Evolutionary conservation across 2,329 filamentous ascomycete genomes (phyloP), one percentile per base, ranked within the genome.

Genomic region (Pseudocercospora pini-densiflorae): DNA sequence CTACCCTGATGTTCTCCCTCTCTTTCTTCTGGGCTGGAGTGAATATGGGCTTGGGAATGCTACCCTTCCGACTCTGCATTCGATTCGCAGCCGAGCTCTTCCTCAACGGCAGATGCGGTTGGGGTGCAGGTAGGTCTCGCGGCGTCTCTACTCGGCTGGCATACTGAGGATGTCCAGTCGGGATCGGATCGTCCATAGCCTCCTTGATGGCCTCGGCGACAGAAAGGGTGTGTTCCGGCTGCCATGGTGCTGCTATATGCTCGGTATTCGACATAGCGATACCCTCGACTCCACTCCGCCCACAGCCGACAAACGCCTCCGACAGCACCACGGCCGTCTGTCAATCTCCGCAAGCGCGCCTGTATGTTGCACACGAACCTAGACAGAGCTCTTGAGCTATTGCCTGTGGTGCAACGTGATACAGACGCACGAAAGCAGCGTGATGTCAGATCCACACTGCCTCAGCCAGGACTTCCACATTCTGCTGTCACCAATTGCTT

Each of bases 101-200:
- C 24, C 81, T 77, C 12, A 79, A 73, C 24, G 77, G 74, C 23
- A 80, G 76, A 63, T 83, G 79, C 43, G 81, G 81, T 59, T 79
- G 79, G 29, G 80, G 79, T 9, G 68, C 63, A 27, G 72, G 73
- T 23, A 76, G 90, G 53, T 90, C 92, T 77, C 92, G 93, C 75
- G 95, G 92, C 79, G 94, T 93, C 78, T 90, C 89, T 31, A 63
- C 54, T 63, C 53, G 64, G 67, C 53, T 61, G 51, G 29, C 58
- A 61, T 60, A 27, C 29, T 9, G 61, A n/a, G 58, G 21, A 31
- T 55, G 36, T 45, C 27, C 23, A 19, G 55, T 51, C 53, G 64
- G n/a, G 19, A 29, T 21, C 47, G 63, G 45, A 19, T 69, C 69
- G 67, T 68, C 63, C 72, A 74, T 74, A 65, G 74, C 72, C 68